phyloP scores from a whole-genome alignment of 352 stramenopile genomes.

The Globisporangium viniferum region DNA sequence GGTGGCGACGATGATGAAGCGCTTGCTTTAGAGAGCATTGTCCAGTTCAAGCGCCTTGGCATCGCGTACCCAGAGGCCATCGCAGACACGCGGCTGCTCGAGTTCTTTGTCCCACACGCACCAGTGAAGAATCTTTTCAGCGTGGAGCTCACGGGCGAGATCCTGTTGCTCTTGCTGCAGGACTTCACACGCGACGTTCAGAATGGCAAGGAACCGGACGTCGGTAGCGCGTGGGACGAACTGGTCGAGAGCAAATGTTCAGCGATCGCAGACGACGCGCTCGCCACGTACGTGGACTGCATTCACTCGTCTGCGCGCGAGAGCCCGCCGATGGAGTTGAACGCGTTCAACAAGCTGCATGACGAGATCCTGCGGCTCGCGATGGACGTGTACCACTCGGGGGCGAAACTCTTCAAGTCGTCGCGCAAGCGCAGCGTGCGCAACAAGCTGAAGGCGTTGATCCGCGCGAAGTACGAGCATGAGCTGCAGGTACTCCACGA shows the following conservation, averaged over 20 bases:
- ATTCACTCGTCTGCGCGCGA: slow-evolving; percentile 58
- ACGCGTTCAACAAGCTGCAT: slow-evolving; percentile 63
- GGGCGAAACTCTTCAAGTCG: slow-evolving; percentile 31
- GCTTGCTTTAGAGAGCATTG: slow-evolving; percentile 26
- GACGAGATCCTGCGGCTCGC: slow-evolving; percentile 67
- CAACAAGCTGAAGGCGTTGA: slow-evolving; percentile 43
- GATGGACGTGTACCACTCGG: slow-evolving; percentile 62
- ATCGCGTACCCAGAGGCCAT: slow-evolving; percentile 16
- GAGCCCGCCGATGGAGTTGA: slow-evolving; percentile 55
- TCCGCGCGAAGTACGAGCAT: slow-evolving; percentile 37
- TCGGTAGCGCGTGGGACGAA: slow-evolving; percentile 66
- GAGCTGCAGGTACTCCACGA: slow-evolving; percentile 35
- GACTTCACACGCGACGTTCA: slow-evolving; percentile 27
- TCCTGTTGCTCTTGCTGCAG: slow-evolving; percentile 41
- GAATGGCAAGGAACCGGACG: slow-evolving; percentile 37
- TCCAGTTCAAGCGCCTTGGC: slow-evolving; percentile 36
- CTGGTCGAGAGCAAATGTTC: slow-evolving; percentile 54
- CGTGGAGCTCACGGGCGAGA: slow-evolving; percentile 52
- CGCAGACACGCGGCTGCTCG: slow-evolving; percentile 3
- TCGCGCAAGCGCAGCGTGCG: slow-evolving; percentile 43
- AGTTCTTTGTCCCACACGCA: slow-evolving; percentile 32
- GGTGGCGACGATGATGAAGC: background rate
- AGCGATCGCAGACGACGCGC: slow-evolving; percentile 49
- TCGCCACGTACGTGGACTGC: slow-evolving; percentile 74
- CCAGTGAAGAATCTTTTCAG: slow-evolving; percentile 67